A percentile compares a stretch with the other conserved stretches of the same genome.
Evolutionary conservation across 2,329 filamentous ascomycete species (phyloP).

Genomic region (Alternaria atra): DNA sequence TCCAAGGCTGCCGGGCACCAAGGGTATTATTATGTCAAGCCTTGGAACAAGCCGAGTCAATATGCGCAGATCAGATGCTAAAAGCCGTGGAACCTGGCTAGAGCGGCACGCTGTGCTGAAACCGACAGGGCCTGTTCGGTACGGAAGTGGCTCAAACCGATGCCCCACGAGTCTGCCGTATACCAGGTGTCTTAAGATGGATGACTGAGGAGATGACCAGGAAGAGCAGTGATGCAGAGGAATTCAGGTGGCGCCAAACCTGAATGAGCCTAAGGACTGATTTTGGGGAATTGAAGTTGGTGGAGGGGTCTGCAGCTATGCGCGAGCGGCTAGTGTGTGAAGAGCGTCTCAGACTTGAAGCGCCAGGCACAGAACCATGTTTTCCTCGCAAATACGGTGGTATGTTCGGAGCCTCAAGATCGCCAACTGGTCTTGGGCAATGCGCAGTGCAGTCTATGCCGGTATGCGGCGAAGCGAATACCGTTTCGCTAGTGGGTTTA

Average conservation of each 20-base stretch:
- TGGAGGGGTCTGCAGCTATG: slow-evolving; percentile 39
- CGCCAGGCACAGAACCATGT: slow-evolving; percentile 50
- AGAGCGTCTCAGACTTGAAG: slow-evolving; percentile 53
- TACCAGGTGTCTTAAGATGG: slow-evolving; percentile 39
- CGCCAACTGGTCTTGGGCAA: slow-evolving; percentile 26
- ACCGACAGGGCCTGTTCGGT: slow-evolving; percentile 42
- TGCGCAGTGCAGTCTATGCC: slow-evolving; percentile 31
- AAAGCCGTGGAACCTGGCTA: slow-evolving; percentile 40
- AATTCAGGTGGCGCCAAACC: slow-evolving; percentile 36
- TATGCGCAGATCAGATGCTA: slow-evolving; percentile 45
- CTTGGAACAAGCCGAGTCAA: slow-evolving; percentile 29
- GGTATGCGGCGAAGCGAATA: slow-evolving; percentile 32
- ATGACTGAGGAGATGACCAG: slow-evolving; percentile 39
- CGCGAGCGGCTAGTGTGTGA: slow-evolving; percentile 47
- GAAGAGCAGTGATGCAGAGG: slow-evolving; percentile 33
- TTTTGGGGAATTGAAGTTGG: slow-evolving; percentile 29
- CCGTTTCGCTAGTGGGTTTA: slow-evolving; percentile 17
- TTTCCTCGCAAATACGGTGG: slow-evolving; percentile 32
- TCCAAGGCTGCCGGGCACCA: slow-evolving; percentile 43
- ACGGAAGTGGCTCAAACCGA: slow-evolving; percentile 49
- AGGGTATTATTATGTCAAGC: slow-evolving; percentile 50
- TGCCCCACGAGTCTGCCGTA: slow-evolving; percentile 40
- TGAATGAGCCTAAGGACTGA: slow-evolving; percentile 25
- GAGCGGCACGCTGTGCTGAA: slow-evolving; percentile 49
- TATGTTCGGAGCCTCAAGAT: slow-evolving; percentile 29